These are phyloP conservation scores for Dioscorea cayenensis DNA, from an alignment of 116 monocot species.

Conservation along the genomic window DNA sequence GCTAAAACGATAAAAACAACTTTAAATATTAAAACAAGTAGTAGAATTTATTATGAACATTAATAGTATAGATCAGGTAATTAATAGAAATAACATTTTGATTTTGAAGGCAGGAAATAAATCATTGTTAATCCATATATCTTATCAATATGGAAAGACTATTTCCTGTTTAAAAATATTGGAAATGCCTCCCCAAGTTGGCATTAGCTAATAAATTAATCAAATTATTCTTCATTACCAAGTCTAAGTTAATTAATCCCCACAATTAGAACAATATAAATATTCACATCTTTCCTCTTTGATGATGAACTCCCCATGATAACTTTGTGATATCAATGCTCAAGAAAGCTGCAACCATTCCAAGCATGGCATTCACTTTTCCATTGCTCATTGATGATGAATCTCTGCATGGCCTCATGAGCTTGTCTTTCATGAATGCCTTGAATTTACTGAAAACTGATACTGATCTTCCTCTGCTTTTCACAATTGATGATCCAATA, in stretches of 20 bases:
- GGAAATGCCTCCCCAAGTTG: conserved; percentile 24
- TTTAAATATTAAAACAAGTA: too few relatives aligned
- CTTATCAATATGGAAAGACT: conserved; percentile 24
- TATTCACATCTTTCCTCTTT: conserved; percentile 2
- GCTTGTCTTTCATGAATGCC: conserved; percentile 21
- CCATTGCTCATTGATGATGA: conserved; percentile 8
- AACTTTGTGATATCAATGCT: conserved; percentile 10
- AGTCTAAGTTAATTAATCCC: background rate
- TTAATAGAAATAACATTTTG: too few relatives aligned
- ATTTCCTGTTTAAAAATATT: conserved; percentile 36
- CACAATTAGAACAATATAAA: background rate
- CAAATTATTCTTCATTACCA: conserved; percentile 3
- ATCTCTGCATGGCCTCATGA: conserved; percentile 7
- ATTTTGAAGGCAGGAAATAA: background rate
- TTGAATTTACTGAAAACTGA: conserved; percentile 41
- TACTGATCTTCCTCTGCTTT: conserved; percentile 6
- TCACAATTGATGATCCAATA: background rate
- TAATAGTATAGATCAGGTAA: too few relatives aligned
- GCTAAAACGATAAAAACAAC: too few relatives aligned
- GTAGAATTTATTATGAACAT: too few relatives aligned
- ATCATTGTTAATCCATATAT: background rate
- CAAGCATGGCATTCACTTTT: conserved; percentile 16
- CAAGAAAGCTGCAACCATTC: conserved; percentile 15
- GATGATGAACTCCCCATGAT: background rate
- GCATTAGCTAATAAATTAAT: conserved; percentile 15